Conservation (phyloP, 371 early-diverging fungal genomes). For the Batrachochytrium dendrobatidis region DNA sequence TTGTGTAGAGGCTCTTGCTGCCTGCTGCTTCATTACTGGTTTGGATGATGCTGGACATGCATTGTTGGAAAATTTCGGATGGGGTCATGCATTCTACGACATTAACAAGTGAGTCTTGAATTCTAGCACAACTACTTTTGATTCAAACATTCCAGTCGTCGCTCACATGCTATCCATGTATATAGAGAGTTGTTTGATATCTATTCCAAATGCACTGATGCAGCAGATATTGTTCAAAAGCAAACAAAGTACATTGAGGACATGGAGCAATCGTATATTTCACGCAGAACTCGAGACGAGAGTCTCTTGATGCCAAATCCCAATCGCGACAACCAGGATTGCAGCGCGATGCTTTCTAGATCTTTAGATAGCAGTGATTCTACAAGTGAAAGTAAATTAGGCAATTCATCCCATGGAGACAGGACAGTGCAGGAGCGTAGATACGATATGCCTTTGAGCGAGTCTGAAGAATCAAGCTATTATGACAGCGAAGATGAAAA, state of each 20-base stretch:
- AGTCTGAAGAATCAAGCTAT: too few relatives aligned
- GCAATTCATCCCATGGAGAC: too few relatives aligned
- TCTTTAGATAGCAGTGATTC: too few relatives aligned
- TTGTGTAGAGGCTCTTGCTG: constrained; percentile 99
- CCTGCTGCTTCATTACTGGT: constrained; percentile 90
- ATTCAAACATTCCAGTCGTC: neutral
- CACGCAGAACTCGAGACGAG: too few relatives aligned
- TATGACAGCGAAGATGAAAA: too few relatives aligned
- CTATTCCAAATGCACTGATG: constrained; percentile 82
- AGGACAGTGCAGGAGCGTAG: too few relatives aligned
- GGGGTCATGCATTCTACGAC: constrained; percentile 94
- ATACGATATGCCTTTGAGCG: too few relatives aligned
- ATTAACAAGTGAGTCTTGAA: constrained; percentile 53
- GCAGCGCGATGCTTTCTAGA: too few relatives aligned
- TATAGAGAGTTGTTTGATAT: constrained; percentile 59
- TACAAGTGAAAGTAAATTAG: too few relatives aligned
- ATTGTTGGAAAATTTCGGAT: constrained; percentile 87
- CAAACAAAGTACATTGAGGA: constrained; percentile 46
- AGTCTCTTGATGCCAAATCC: too few relatives aligned
- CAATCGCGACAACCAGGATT: too few relatives aligned
- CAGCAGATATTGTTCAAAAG: constrained; percentile 70
- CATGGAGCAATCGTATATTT: too few relatives aligned
- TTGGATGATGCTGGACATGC: constrained; percentile 78
- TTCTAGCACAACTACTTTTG: neutral
- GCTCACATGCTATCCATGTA: neutral